Percentiles rank a stretch among this genome's conserved stretches.
Conservation (phyloP, 352 stramenopile species). For the Globisporangium iwayamae region DNA sequence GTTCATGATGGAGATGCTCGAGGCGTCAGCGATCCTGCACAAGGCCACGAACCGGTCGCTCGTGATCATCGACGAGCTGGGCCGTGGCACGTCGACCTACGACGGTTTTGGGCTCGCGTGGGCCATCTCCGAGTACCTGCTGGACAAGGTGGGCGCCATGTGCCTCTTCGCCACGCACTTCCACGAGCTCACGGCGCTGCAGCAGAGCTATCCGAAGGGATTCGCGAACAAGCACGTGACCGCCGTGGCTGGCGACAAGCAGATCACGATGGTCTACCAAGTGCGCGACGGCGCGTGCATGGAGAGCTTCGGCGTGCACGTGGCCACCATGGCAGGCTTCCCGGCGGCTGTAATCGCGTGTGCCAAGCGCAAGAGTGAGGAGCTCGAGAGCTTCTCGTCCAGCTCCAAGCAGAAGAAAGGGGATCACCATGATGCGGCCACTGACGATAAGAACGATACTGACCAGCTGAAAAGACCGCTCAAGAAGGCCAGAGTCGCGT, state of each 20-base stretch:
- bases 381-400: slow-evolving; percentile 85
- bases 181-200: slow-evolving; percentile 97
- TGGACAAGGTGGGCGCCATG: slow-evolving; percentile 86
- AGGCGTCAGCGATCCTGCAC: slow-evolving; percentile 95
- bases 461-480: slow-evolving; percentile 4
- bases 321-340: slow-evolving; percentile 97
- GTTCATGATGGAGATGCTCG: slow-evolving; percentile 99
- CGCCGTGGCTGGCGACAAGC: slow-evolving; percentile 74
- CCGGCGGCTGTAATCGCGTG: slow-evolving; percentile 90
- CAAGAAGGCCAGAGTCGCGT: slow-evolving; percentile 44
- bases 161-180: slow-evolving; percentile 99
- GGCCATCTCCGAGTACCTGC: slow-evolving; percentile 97
- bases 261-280: slow-evolving; percentile 91
- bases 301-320: slow-evolving; percentile 98
- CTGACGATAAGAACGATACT: background rate
- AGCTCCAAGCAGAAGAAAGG: background rate
- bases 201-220: slow-evolving; percentile 57
- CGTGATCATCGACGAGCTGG: slow-evolving; percentile 99
- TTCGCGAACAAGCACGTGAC: slow-evolving; percentile 97
- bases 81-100: slow-evolving; percentile 97
- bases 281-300: slow-evolving; percentile 94
- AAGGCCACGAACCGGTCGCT: slow-evolving; percentile 92
- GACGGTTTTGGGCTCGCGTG: slow-evolving; percentile 97
- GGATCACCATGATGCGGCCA: too few species aligned
- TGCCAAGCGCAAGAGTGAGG: slow-evolving; percentile 92